phyloP scores from a whole-genome alignment of 202 grass and related monocot species.

The Bolboschoenoplectus hybrid region DNA sequence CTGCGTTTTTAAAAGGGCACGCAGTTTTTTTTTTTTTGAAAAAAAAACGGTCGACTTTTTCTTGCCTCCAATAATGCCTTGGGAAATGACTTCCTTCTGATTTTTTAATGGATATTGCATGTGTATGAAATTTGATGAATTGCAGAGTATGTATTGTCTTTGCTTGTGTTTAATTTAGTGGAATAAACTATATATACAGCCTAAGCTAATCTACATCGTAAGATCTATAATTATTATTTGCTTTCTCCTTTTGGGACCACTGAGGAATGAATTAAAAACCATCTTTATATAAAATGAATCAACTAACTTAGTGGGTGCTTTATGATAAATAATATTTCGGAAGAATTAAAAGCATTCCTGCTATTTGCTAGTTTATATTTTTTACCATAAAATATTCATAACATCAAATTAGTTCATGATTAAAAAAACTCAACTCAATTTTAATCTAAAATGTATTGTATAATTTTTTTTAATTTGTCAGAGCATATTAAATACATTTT shows the following conservation, averaged over 20 bases:
- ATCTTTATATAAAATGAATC: not conserved
- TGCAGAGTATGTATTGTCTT: not conserved
- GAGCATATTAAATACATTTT: no score
- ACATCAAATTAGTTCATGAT: no score
- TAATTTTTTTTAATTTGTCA: no score
- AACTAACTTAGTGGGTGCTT: not conserved
- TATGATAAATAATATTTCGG: not conserved
- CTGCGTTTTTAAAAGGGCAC: not conserved
- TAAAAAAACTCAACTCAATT: no score
- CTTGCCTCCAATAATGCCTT: not conserved
- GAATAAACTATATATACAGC: not conserved
- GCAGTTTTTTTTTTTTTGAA: not conserved
- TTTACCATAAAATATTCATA: no score
- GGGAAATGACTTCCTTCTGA: not conserved
- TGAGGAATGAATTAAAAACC: not conserved
- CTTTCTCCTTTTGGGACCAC: conserved; percentile 8
- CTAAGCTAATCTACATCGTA: not conserved
- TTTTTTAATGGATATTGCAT: not conserved
- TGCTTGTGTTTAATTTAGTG: not conserved
- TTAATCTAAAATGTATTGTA: no score
- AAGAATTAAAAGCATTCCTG: no score
- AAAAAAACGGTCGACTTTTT: not conserved
- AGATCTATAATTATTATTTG: not conserved
- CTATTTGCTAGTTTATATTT: no score
- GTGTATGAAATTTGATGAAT: not conserved